Base-by-base conservation (phyloP, 352 stramenopile genomes). In the Pelagophyceae sp. region DNA sequence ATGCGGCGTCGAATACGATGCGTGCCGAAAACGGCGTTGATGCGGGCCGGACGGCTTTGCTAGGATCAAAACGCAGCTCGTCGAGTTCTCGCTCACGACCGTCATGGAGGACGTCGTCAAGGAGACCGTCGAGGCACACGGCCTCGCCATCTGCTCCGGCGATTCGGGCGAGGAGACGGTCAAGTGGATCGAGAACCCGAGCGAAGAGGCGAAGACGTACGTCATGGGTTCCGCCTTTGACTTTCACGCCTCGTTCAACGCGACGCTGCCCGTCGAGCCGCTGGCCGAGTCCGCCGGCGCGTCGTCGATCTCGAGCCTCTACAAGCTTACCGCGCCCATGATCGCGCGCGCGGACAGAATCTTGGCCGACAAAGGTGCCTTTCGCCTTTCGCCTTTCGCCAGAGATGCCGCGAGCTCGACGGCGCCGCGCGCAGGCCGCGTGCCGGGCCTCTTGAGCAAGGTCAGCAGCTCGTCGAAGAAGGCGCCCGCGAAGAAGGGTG, bases 71-170 rank as follows among this genome's bases (percentile, higher is more conserved):
- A 27, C 23, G 35, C 67, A 74, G 67, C 17, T 74, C 17, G 37
- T 58, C 67, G 67, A 74, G 38, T 74, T 74, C 27, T 51, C 67
- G 27, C 35, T 74, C 25, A 74, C 67, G 35, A 31, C 67, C 23
- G 67, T 74, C 35, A 74, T 74, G 67, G 67, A 74, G 67, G 67
- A 74, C 67, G 33, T 74, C 35, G 23, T 74, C 67, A 74, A 74
- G 67, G 29, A 33, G 11, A 35, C 15, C 17, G 6, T 74, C 67
- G 67, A 74, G 35, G 33, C 35, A 1, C 3, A 74, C 38, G 67
- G 67, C 38, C 19, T 74, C 17, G 33, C 58, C 23, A 67, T 67
- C 29, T 6, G 31, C 31, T 67, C 23, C 15, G 11, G 11, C 45
- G 23, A 23, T 23, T 11, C 45, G 3, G 60, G 60, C 60, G 60